Evolutionary conservation across 2,329 filamentous ascomycete species (phyloP), one percentile per base, ranked within the genome.

Genomic region (Penicillium italicum): DNA sequence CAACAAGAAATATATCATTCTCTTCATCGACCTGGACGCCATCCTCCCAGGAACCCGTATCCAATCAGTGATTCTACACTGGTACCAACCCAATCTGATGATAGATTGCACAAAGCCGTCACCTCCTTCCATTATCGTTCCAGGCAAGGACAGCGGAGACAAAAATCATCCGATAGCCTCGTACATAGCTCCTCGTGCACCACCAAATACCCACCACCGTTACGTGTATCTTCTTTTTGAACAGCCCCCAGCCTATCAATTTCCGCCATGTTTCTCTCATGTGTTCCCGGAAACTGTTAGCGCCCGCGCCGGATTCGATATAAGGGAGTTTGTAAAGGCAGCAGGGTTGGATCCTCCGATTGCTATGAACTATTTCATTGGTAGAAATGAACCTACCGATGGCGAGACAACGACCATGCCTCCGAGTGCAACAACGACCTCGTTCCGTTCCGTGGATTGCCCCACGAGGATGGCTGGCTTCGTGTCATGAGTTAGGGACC

Each of bases 321-420:
- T 72, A 0, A 59, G 51, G 4, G 58, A 62, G 24, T 77, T 78
- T 58, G 62, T 72, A 3, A 44, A 56, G 1, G 73, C 70, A 2
- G 62, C 71, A 2, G 65, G 62, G 1, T 49, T 78, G 11, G 58
- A 51, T 5, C 50, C 58, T 1, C 67, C 71, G 0, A 41, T 76
- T 20, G 73, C 71, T 1, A 72, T 66, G 7, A 77, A 74, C 55
- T 78, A 70, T 61, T 73, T 78, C 44, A 58, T 58, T 22, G 74
- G 74, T 11, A 65, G 72, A 47, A 72, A 74, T 44, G 60, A 68
- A 24, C 58, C 45, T 4, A 11, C 42, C 16, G 26, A 54, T 22
- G 50, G 53, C 12, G 49, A 51, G 18, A 24, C 54, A 9, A 41
- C 55, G 5, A 43, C 48, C 4, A 49, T 58, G 11, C 20, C 46